Percentiles rank a stretch among this genome's conserved stretches.
These are phyloP conservation scores for Colletotrichum godetiae DNA, from an alignment of 2,329 filamentous ascomycete species.

Conservation along the genomic window DNA sequence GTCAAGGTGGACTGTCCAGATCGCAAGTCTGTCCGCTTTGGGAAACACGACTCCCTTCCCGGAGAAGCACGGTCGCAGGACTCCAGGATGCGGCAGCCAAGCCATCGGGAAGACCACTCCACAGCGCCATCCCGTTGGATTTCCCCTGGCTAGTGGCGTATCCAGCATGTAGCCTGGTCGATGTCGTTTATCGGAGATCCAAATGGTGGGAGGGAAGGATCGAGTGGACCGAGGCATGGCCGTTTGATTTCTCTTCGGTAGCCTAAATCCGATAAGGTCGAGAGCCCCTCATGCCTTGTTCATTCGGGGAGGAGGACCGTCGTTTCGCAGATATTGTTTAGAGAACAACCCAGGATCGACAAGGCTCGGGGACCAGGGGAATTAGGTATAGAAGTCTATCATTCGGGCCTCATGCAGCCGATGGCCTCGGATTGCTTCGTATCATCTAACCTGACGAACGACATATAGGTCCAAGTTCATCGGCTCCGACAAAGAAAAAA, in stretches of 20 bases:
- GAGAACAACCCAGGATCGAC: not conserved
- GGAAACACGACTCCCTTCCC: slow-evolving; percentile 21
- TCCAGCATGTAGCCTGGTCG: slow-evolving; percentile 4
- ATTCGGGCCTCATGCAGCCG: not conserved
- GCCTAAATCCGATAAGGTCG: slow-evolving; percentile 12
- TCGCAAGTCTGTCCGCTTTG: slow-evolving; percentile 36
- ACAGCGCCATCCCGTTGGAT: not conserved
- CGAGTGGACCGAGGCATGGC: slow-evolving; percentile 4
- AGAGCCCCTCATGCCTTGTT: not conserved
- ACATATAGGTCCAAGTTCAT: not conserved
- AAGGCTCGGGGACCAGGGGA: not conserved
- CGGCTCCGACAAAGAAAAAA: not conserved
- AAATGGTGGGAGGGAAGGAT: not conserved
- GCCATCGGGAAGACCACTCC: slow-evolving; percentile 9
- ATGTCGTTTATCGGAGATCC: slow-evolving; percentile 28
- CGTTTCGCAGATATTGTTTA: slow-evolving; percentile 18
- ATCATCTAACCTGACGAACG: not conserved
- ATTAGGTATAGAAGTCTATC: not conserved
- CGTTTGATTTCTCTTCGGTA: slow-evolving; percentile 12
- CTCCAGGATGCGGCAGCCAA: slow-evolving; percentile 20
- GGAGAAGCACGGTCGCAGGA: slow-evolving; percentile 29
- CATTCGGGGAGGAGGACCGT: not conserved
- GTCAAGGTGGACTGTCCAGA: slow-evolving; percentile 7
- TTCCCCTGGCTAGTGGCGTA: not conserved
- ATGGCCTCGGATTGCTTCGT: not conserved